phyloP scores from a whole-genome alignment of 2,329 filamentous ascomycete genomes.

The Aspergillus melleus region DNA sequence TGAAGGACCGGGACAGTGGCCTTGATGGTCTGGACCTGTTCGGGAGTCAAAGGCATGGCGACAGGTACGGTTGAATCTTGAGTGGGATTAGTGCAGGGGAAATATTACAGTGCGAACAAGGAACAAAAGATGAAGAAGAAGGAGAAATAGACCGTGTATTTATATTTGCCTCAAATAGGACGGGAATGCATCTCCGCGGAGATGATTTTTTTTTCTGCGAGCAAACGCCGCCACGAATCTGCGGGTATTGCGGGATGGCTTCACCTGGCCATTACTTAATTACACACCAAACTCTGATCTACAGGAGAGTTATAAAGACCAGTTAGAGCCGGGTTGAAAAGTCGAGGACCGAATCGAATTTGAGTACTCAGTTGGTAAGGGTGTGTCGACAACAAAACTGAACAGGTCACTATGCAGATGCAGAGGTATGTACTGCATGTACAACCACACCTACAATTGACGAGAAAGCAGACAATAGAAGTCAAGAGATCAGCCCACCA shows the following conservation, averaged over 20 bases:
- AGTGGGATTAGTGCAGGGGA: no score
- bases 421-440: background rate
- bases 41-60: constrained; percentile 53
- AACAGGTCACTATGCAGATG: background rate
- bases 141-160: background rate
- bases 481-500: background rate
- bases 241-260: background rate
- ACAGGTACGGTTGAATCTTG: background rate
- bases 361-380: background rate
- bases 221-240: background rate
- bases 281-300: background rate
- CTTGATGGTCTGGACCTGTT: constrained; percentile 66
- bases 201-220: no score
- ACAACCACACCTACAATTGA: background rate
- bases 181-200: background rate
- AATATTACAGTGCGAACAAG: background rate
- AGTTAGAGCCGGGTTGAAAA: background rate
- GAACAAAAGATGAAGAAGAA: background rate
- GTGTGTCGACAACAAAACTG: background rate
- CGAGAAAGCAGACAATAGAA: no score
- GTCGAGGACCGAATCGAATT: background rate
- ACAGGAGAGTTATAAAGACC: background rate
- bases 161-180: background rate
- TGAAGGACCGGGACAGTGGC: constrained; percentile 69
- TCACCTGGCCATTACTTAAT: background rate